These are phyloP conservation scores for Chernovozyma aurita DNA, from an alignment of 1,139 yeast genomes.

Conservation along the genomic window DNA sequence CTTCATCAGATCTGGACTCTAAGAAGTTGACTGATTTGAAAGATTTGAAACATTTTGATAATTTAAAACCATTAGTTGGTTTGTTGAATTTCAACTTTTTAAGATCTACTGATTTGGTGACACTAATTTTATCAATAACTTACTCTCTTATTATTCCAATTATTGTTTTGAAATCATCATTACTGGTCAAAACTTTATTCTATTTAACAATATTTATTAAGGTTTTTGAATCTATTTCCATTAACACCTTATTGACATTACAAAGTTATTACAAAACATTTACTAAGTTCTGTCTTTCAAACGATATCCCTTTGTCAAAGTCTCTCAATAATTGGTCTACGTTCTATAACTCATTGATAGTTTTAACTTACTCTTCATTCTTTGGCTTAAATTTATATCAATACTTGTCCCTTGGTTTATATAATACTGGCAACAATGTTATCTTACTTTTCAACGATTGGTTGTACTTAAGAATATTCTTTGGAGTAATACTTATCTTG, in stretches of 20 bases:
- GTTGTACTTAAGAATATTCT: slow-evolving; percentile 53
- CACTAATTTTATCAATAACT: slow-evolving; percentile 44
- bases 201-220: slow-evolving; percentile 47
- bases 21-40: slow-evolving; percentile 35
- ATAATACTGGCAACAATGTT: slow-evolving; percentile 5
- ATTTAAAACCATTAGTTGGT: slow-evolving; percentile 58
- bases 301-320: slow-evolving; percentile 62
- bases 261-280: slow-evolving; percentile 65
- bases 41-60: slow-evolving; percentile 43
- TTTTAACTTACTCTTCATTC: slow-evolving; percentile 43
- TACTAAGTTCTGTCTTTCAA: slow-evolving; percentile 63
- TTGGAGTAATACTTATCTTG: slow-evolving; percentile 50
- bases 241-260: slow-evolving; percentile 49
- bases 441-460: slow-evolving; percentile 24
- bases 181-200: slow-evolving; percentile 20
- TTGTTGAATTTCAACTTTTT: slow-evolving; percentile 62
- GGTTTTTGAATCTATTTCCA: slow-evolving; percentile 47
- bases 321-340: slow-evolving; percentile 79
- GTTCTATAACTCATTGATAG: slow-evolving; percentile 53
- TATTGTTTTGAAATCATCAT: slow-evolving; percentile 27
- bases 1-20: slow-evolving; percentile 36
- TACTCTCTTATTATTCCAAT: slow-evolving; percentile 44
- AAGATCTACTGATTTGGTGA: slow-evolving; percentile 62
- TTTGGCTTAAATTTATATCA: slow-evolving; percentile 36
- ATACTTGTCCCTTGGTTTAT: slow-evolving; percentile 19